Percentiles rank a stretch among this genome's conserved stretches.
phyloP scores from a whole-genome alignment of 2,329 filamentous ascomycete genomes.

The Fragosphaeria purpurea region DNA sequence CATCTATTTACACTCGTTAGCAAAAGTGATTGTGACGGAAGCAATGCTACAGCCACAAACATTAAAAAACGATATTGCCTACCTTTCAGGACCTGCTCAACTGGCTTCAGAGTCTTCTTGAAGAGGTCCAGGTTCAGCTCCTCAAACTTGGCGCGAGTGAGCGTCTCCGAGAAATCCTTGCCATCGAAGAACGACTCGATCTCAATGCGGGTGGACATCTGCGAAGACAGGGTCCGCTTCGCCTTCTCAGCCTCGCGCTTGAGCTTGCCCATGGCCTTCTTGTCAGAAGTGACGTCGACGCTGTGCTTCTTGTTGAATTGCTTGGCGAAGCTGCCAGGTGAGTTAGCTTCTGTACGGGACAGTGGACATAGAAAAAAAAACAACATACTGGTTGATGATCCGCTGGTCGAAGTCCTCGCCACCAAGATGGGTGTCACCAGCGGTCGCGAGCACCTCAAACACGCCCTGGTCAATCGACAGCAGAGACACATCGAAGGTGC shows the following conservation, averaged over 20 bases:
- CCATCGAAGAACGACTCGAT: conserved; percentile 96
- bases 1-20: conserved; percentile 40
- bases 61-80: neutral
- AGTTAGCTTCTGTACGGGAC: conserved; percentile 34
- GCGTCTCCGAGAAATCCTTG: conserved; percentile 95
- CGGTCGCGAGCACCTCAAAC: conserved; percentile 88
- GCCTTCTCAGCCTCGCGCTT: conserved; percentile 99
- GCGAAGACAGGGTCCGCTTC: conserved; percentile 93
- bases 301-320: conserved; percentile 96
- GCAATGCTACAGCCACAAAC: no score
- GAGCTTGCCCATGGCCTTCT: conserved; percentile 98
- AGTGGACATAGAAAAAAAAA: neutral
- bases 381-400: conserved; percentile 63
- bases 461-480: conserved; percentile 86
- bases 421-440: conserved; percentile 94
- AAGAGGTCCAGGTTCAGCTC: conserved; percentile 98
- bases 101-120: conserved; percentile 98
- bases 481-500: conserved; percentile 90
- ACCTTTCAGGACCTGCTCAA: conserved; percentile 88
- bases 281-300: conserved; percentile 86
- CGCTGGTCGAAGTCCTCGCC: conserved; percentile 99
- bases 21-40: no score
- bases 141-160: conserved; percentile 98
- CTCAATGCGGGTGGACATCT: conserved; percentile 88
- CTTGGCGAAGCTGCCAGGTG: conserved; percentile 66